Percentiles rank a stretch among this genome's conserved stretches.
Evolutionary conservation across 345 rosid species (phyloP).

Genomic region (thale cress (Arabidopsis thaliana)): DNA sequence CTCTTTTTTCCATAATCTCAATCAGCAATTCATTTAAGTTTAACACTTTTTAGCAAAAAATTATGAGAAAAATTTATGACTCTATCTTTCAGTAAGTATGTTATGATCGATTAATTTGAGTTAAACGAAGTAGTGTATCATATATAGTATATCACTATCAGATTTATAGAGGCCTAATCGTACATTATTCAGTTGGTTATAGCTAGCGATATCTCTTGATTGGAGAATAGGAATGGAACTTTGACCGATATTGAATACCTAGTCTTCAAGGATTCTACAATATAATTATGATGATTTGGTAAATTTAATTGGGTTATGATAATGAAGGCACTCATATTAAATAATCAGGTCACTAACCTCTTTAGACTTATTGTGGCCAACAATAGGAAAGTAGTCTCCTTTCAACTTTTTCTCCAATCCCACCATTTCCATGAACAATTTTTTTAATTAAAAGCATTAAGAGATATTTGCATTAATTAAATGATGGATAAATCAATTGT

Average conservation of each 20-base stretch:
- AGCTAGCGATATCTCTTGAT: neutral
- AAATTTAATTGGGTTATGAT: neutral
- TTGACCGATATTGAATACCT: conserved; percentile 4
- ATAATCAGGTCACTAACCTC: conserved; percentile 57
- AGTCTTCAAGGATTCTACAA: conserved; percentile 25
- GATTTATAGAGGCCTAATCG: neutral
- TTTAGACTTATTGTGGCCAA: conserved; percentile 64
- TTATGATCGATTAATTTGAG: neutral
- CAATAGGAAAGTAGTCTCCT: conserved; percentile 65
- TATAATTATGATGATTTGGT: conserved; percentile 28
- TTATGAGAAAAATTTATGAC: neutral
- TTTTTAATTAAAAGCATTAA: conserved; percentile 35
- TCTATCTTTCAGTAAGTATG: neutral
- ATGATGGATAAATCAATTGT: neutral
- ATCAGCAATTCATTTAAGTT: conserved; percentile 10
- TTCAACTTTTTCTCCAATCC: conserved; percentile 50
- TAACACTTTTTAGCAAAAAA: too few relatives aligned
- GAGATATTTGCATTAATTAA: conserved; percentile 12
- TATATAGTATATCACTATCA: too few relatives aligned
- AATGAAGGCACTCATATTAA: conserved; percentile 35
- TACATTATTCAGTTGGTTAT: conserved; percentile 5
- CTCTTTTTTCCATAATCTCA: conserved; percentile 20
- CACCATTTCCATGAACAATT: conserved; percentile 40
- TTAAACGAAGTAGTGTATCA: neutral
- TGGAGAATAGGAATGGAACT: neutral